Evolutionary conservation across 768 basidiomycete genomes (phyloP).

Genomic region (Mycena maculata): DNA sequence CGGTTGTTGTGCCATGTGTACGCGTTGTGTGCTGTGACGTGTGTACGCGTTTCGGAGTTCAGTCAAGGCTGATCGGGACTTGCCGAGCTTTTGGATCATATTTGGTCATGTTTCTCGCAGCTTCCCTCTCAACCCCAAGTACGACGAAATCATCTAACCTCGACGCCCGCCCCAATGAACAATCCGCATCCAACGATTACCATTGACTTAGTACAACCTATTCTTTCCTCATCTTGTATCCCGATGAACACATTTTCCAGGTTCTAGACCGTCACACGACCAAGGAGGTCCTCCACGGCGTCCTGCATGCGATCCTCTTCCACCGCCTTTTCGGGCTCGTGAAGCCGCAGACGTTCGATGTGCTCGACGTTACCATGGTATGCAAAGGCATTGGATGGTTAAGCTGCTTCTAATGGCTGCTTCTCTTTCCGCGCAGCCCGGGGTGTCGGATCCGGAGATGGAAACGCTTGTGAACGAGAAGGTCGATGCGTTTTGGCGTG

Average conservation of each 20-base stretch:
- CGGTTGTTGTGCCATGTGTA: no score
- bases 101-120: no score
- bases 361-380: constrained; percentile 89
- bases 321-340: constrained; percentile 86
- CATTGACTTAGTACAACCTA: constrained; percentile 20
- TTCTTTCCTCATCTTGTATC: neutral
- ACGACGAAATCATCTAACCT: no score
- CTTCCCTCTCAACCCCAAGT: no score
- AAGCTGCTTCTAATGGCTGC: neutral
- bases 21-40: no score
- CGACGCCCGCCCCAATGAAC: constrained; percentile 13
- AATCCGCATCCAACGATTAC: constrained; percentile 30
- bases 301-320: constrained; percentile 87
- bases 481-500: constrained; percentile 84
- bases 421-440: constrained; percentile 61
- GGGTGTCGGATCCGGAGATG: constrained; percentile 78
- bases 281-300: constrained; percentile 78
- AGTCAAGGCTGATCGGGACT: no score
- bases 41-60: no score
- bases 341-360: constrained; percentile 80
- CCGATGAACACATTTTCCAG: constrained; percentile 47
- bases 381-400: constrained; percentile 33
- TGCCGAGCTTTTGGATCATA: no score
- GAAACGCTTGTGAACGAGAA: constrained; percentile 79
- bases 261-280: constrained; percentile 77